Evolutionary conservation across 768 basidiomycete species (phyloP).

Genomic region (Boletus sp.): DNA sequence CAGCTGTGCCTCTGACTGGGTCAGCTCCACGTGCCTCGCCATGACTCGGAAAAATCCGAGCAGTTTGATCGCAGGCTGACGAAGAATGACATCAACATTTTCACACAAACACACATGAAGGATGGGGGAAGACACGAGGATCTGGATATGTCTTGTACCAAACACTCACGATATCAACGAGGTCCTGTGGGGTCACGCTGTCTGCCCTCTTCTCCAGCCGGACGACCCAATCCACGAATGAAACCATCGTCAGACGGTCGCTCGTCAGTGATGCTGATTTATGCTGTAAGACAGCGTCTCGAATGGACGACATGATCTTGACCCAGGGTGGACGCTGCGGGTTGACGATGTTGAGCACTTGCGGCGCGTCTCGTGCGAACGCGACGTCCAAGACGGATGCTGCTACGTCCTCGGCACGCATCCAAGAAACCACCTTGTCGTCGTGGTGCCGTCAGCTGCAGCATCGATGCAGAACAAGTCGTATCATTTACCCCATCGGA

Average conservation of each 20-base stretch:
- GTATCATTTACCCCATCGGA: constrained; percentile 33
- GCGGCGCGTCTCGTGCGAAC: constrained; percentile 20
- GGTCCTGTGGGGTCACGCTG: constrained; percentile 5
- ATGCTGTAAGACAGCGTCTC: constrained; percentile 14
- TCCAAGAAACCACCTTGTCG: constrained; percentile 34
- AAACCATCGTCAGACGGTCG: constrained; percentile 20
- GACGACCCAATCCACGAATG: constrained; percentile 32
- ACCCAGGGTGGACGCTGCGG: constrained; percentile 35
- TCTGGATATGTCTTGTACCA: neutral
- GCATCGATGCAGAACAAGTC: neutral
- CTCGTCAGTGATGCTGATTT: constrained; percentile 1
- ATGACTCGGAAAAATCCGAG: constrained; percentile 28
- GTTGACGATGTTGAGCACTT: constrained; percentile 38
- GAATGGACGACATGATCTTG: constrained; percentile 24
- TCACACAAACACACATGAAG: too few species aligned
- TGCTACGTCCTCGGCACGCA: constrained; percentile 37
- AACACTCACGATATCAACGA: constrained; percentile 5
- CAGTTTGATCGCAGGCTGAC: constrained; percentile 34
- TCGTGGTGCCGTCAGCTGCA: neutral
- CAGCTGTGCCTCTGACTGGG: neutral
- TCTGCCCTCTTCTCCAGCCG: constrained; percentile 27
- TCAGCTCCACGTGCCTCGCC: neutral
- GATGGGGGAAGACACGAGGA: too few species aligned
- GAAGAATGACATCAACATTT: neutral
- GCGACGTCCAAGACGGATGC: constrained; percentile 34